These are phyloP conservation scores for Macaranga tanarius DNA, from an alignment of 441 rosid species.

Conservation along the genomic window DNA sequence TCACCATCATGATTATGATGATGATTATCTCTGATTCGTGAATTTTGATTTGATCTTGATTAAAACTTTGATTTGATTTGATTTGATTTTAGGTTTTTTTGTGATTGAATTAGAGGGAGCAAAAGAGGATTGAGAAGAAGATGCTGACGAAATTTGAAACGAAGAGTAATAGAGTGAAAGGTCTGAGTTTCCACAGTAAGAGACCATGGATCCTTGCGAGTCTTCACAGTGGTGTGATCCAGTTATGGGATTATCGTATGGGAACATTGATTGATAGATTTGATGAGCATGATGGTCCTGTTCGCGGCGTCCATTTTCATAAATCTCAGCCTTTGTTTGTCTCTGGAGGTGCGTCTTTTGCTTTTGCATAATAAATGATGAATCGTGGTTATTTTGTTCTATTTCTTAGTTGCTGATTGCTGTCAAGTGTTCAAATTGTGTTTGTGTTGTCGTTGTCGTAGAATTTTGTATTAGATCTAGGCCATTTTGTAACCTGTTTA, in stretches of 20 bases:
- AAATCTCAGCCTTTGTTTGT: constrained; percentile 72
- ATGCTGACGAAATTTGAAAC: constrained; percentile 89
- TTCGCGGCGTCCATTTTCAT: constrained; percentile 86
- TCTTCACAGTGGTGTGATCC: constrained; percentile 88
- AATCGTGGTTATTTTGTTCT: background rate
- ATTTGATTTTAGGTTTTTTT: background rate
- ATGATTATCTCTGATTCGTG: background rate
- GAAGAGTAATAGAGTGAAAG: constrained; percentile 86
- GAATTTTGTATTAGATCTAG: too few relatives aligned
- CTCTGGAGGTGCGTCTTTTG: constrained; percentile 56
- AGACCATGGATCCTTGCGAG: constrained; percentile 92
- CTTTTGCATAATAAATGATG: background rate
- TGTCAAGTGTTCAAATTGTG: too few relatives aligned
- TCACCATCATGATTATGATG: too few relatives aligned
- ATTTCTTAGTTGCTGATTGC: background rate
- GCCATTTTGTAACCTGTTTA: too few relatives aligned
- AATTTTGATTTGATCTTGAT: background rate
- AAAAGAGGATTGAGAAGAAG: constrained; percentile 2
- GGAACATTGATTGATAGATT: constrained; percentile 79
- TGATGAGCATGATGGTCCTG: constrained; percentile 90
- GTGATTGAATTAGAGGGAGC: background rate
- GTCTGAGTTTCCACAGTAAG: constrained; percentile 76
- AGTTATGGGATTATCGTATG: constrained; percentile 93
- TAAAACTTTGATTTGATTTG: background rate
- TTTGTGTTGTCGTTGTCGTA: too few relatives aligned